A percentile compares a stretch with the other conserved stretches of the same genome.
phyloP scores from a whole-genome alignment of 2,329 filamentous ascomycete species.

The Sphaceloma murrayae region DNA sequence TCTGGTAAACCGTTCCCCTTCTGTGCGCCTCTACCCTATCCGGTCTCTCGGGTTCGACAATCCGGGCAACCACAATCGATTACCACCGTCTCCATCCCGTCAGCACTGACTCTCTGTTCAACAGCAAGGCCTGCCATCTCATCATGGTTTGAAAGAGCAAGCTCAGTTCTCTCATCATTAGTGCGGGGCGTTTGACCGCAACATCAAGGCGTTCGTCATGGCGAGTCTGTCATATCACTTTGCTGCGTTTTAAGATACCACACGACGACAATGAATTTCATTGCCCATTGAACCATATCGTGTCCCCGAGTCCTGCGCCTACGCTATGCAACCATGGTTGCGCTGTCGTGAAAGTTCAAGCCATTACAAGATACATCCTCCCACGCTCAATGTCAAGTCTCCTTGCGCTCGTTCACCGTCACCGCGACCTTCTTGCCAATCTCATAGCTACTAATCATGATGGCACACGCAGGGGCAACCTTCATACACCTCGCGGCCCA shows the following conservation, averaged over 20 bases:
- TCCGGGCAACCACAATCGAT: no score
- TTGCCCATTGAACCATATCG: not conserved
- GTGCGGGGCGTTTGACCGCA: no score
- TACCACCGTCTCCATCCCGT: no score
- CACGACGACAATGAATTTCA: constrained; percentile 12
- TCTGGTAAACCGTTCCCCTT: not conserved
- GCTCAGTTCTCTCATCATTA: no score
- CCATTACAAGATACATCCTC: not conserved
- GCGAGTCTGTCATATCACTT: not conserved
- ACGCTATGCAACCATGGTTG: not conserved
- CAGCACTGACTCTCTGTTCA: no score
- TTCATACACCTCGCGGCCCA: constrained; percentile 90
- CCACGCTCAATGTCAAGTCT: not conserved
- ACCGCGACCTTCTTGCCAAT: constrained; percentile 83
- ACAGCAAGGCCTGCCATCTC: constrained; percentile 2
- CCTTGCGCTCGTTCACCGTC: constrained; percentile 55
- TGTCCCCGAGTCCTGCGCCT: not conserved
- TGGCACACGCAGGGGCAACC: constrained; percentile 90
- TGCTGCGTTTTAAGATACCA: constrained; percentile 2
- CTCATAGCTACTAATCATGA: constrained; percentile 99
- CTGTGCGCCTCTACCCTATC: no score
- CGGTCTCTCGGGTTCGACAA: no score
- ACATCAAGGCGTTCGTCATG: no score
- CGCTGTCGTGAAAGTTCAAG: not conserved
- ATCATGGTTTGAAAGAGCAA: constrained; percentile 7